Evolutionary conservation across 192 early-diverging fungal genomes (phyloP).

Genomic region (Linnemannia schmuckeri): DNA sequence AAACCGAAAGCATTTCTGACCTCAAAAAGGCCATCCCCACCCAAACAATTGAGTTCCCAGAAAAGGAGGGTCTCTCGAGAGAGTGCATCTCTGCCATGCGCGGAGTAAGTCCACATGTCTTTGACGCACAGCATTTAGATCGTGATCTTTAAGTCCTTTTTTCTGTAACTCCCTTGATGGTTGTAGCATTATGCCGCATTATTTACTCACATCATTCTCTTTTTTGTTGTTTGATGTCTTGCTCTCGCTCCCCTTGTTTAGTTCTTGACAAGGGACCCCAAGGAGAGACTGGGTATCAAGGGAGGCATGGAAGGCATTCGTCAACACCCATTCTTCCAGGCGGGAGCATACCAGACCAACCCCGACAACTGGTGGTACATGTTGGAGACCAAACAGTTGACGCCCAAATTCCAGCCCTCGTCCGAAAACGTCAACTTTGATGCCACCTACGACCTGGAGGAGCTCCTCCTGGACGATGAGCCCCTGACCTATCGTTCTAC

Average conservation of each 20-base stretch:
- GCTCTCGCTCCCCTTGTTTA: conserved; percentile 21
- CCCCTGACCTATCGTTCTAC: conserved; percentile 64
- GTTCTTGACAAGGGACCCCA: conserved; percentile 69
- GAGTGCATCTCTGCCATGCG: conserved; percentile 82
- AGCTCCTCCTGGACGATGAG: conserved; percentile 77
- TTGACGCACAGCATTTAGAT: neutral
- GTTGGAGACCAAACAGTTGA: conserved; percentile 59
- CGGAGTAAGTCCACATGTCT: conserved; percentile 58
- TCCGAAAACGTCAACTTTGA: conserved; percentile 78
- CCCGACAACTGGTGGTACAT: conserved; percentile 56
- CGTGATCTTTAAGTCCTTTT: neutral
- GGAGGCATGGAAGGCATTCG: conserved; percentile 60
- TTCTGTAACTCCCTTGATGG: neutral
- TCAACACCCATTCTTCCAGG: conserved; percentile 67
- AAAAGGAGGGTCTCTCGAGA: conserved; percentile 65
- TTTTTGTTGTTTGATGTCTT: neutral
- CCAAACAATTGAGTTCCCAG: conserved; percentile 75
- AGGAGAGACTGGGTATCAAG: conserved; percentile 61
- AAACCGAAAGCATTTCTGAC: conserved; percentile 70
- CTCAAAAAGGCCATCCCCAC: conserved; percentile 75
- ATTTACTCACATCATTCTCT: neutral
- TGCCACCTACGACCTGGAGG: conserved; percentile 81
- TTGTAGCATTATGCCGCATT: neutral
- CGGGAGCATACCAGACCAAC: conserved; percentile 46
- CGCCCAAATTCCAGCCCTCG: conserved; percentile 62